Base-by-base conservation (phyloP, 2,329 filamentous ascomycete species). In the Pestalotiopsis sp. region DNA sequence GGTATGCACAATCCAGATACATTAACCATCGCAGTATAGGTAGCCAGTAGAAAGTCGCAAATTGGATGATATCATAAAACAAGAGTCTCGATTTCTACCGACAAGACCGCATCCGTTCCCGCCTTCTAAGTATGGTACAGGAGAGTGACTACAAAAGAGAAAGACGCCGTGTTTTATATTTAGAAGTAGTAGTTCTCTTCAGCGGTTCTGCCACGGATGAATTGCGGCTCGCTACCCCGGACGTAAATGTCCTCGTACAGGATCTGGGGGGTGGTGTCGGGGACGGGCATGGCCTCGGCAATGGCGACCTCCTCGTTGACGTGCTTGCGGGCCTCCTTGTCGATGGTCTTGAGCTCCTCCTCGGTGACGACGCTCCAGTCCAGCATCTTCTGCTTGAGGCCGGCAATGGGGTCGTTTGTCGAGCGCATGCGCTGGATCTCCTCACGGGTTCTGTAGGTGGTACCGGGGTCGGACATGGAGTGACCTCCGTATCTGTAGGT, bases 371-470 rank as follows among this genome's bases (percentile, higher is more conserved):
- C 92, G 70, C 90, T 90, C 96, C 96, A 99, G 84, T 99, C 96
- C 69, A 99, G 86, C 74, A 99, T 92, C 88, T 97, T 97, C 87
- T 96, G 93, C 91, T 98, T 98, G 76, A 99, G 90, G 70, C 96
- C 96, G 77, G 95, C 94, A 79, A 99, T 99, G 75, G 96, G 94
- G 85, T 99, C 96, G 85, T 98, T 93, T 85, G 96, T 99, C 77
- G 93, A 97, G 79, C 96, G 93, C 96, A 99, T 99, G 83, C 95
- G 95, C 88, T 98, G 95, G 80, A 99, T 97, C 87, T 99, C 96
- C 87, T 99, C 96, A 84, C 96, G 94, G 76, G 95, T 98, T 83
- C 95, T 92, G 92, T 99, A 99, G 77, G 96, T 98, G 82, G 96
- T 99, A 82, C 96, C 96, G 70, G 96, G 96, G 83, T 99, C 96